Evolutionary conservation across 345 rosid genomes (phyloP).

Genomic region (Brassica nigra): DNA sequence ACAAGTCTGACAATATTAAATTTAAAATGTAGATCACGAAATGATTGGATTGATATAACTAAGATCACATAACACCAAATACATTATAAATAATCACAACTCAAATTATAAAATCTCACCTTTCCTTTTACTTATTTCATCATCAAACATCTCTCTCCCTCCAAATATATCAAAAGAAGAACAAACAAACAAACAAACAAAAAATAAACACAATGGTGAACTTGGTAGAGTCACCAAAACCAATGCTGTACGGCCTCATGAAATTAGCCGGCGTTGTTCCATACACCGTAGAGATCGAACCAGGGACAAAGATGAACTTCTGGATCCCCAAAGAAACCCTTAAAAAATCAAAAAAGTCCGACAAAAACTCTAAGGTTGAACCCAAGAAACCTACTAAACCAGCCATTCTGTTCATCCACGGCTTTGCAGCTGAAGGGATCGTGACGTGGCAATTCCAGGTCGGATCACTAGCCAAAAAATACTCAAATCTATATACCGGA

Average conservation of each 20-base stretch:
- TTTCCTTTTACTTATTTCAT: not conserved
- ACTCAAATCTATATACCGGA: not conserved
- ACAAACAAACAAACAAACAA: not conserved
- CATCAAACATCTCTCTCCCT: not conserved
- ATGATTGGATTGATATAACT: not conserved
- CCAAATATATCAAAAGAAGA: not conserved
- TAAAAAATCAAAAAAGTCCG: not conserved
- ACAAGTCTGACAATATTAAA: not conserved
- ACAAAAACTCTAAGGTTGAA: not conserved
- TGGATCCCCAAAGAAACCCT: slow-evolving; percentile 5
- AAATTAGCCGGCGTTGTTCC: not conserved
- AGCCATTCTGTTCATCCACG: not conserved
- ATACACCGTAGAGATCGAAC: not conserved
- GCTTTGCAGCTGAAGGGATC: slow-evolving; percentile 4
- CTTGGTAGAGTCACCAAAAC: not conserved
- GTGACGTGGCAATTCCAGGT: slow-evolving; percentile 11
- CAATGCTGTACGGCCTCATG: not conserved
- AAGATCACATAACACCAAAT: not conserved
- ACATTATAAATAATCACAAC: not conserved
- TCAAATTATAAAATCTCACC: not conserved
- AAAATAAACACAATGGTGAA: not conserved
- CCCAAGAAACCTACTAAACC: not conserved
- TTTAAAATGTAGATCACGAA: not conserved
- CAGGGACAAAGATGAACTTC: not conserved
- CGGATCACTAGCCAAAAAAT: not conserved